A percentile compares a stretch with the other conserved stretches of the same genome.
Evolutionary conservation across 2,329 filamentous ascomycete genomes (phyloP).

Genomic region (Penicillium oxalicum): DNA sequence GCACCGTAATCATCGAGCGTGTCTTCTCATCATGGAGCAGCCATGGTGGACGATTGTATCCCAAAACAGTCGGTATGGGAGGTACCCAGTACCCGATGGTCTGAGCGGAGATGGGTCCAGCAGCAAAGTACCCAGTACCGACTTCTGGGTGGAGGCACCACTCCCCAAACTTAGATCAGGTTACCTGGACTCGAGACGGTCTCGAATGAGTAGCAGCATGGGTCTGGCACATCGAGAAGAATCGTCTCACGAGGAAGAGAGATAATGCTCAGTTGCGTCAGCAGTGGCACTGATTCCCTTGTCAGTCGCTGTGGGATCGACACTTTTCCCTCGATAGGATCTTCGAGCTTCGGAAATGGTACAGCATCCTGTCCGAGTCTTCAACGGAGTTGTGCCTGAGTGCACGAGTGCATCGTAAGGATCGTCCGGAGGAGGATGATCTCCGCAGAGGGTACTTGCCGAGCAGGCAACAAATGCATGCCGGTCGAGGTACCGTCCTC

Average conservation of each 20-base stretch:
- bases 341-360: too few species aligned
- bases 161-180: too few species aligned
- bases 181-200: too few species aligned
- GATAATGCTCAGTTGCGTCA: too few species aligned
- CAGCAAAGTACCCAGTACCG: neutral
- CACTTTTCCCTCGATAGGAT: too few species aligned
- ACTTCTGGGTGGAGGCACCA: neutral
- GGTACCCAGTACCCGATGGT: constrained; percentile 20
- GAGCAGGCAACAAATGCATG: neutral
- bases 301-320: too few species aligned
- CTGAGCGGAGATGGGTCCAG: constrained; percentile 15
- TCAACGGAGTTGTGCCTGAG: too few species aligned
- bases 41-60: neutral
- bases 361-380: too few species aligned
- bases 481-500: neutral
- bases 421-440: neutral
- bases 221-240: too few species aligned
- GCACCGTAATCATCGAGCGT: neutral
- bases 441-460: neutral
- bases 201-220: too few species aligned
- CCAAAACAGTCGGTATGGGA: constrained; percentile 14
- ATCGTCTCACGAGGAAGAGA: too few species aligned
- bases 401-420: neutral
- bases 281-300: too few species aligned
- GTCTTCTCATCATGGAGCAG: neutral